A percentile compares a stretch with the other conserved stretches of the same genome.
Evolutionary conservation across 2,329 filamentous ascomycete genomes (phyloP).

Genomic region (Paecilomyces sp.): DNA sequence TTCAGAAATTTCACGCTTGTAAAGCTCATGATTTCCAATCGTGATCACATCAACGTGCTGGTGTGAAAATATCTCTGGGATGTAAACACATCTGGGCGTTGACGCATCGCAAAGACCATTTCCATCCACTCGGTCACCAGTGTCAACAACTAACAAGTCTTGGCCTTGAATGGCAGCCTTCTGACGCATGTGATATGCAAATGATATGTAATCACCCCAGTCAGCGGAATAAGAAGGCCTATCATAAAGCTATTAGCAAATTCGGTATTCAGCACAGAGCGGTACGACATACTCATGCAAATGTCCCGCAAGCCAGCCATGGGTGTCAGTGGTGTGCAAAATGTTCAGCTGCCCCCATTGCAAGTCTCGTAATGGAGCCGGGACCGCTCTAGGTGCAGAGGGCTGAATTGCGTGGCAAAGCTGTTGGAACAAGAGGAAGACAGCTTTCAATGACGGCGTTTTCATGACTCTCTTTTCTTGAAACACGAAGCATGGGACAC

Average conservation of each 20-base stretch:
- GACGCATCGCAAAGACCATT: slow-evolving; percentile 93
- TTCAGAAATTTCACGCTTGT: slow-evolving; percentile 68
- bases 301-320: background rate
- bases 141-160: slow-evolving; percentile 87
- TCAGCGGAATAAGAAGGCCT: background rate
- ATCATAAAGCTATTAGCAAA: background rate
- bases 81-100: slow-evolving; percentile 77
- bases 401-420: background rate
- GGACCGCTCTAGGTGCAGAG: background rate
- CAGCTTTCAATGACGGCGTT: too few relatives aligned
- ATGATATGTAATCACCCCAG: background rate
- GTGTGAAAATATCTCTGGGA: slow-evolving; percentile 77
- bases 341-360: background rate
- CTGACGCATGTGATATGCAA: slow-evolving; percentile 57
- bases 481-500: too few relatives aligned
- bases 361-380: background rate
- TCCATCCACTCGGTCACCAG: slow-evolving; percentile 86
- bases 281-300: background rate
- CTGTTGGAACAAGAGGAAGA: too few relatives aligned
- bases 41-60: slow-evolving; percentile 79
- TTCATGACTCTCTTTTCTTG: too few relatives aligned
- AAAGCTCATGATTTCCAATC: slow-evolving; percentile 92
- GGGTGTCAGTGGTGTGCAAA: background rate
- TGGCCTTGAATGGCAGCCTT: slow-evolving; percentile 70
- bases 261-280: too few relatives aligned